Base-by-base conservation (phyloP, 1,284 basidiomycete genomes). In the Melampsora americana region DNA sequence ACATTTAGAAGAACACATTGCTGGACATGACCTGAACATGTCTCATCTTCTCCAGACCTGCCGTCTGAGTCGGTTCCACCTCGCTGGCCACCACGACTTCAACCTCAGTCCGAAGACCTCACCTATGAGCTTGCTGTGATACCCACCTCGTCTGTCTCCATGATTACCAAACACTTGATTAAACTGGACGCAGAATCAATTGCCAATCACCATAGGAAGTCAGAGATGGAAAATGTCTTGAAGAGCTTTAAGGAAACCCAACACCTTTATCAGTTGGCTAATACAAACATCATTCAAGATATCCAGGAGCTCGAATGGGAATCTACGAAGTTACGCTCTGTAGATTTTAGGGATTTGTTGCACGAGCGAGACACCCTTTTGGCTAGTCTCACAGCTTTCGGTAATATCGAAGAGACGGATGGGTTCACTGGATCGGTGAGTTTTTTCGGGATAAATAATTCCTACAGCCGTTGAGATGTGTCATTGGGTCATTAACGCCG, bases 261-360 rank as follows among this genome's bases (percentile, higher is more conserved):
- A 79, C 81, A 2, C 83, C 94, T n/a, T 84, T 86, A 67, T 81
- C 77, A 0, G 79, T 89, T 1, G 84, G 88, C 16, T 81, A 28
- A 69, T 2, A 48, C 59, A n/a, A 70, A 77, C 26, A 56, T 60
- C 5, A 53, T 23, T 18, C 61, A 66, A 42, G 44, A 56, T 16
- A 46, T 73, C 5, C 35, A 59, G 30, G 53, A 78, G 26, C 65
- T 72, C 2, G 84, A 85, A 72, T 82, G 81, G 0, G 92, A 93
- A 77, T 98, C 94, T 94, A 85, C 85, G 65, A 88, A 90, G 70
- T 86, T 94, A 79, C 88, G 90, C 60, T 86, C 88, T n/a, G 84
- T 99, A 20, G 95, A 99, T 78, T 96, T 99, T 83, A 93, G 97
- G 82, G 95, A 98, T 79, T 84, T 87, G 28, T 81, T 97, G 64